Percentiles rank a stretch among this genome's conserved stretches.
Conservation (phyloP, 2,329 filamentous ascomycete species). For the Colletotrichum magnum region DNA sequence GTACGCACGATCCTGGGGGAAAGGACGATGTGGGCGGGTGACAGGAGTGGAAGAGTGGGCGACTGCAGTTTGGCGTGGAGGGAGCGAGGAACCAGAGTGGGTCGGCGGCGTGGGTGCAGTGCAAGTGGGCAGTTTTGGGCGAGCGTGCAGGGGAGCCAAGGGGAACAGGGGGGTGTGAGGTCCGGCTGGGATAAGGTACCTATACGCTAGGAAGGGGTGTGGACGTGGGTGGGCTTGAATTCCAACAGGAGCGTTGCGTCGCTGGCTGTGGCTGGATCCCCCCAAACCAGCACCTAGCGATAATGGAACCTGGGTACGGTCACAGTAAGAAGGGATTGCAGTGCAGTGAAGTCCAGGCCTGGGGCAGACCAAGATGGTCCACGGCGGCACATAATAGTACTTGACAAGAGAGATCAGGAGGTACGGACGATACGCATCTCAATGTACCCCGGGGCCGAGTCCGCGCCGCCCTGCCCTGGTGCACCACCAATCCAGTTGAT, state of each 20-base stretch:
- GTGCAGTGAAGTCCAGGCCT: background rate
- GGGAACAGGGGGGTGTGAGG: conserved; percentile 29
- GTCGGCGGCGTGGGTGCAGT: conserved; percentile 28
- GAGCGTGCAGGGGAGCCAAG: conserved; percentile 28
- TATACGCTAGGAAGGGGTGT: background rate
- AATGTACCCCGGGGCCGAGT: background rate
- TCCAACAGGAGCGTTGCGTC: conserved; percentile 21
- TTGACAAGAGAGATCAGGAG: too few species aligned
- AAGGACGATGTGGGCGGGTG: conserved; percentile 36
- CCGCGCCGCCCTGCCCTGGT: conserved; percentile 9
- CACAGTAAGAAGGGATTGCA: background rate
- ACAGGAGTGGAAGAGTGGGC: conserved; percentile 26
- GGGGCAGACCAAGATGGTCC: too few species aligned
- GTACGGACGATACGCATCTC: background rate
- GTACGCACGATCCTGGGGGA: conserved; percentile 37
- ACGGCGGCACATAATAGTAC: too few species aligned
- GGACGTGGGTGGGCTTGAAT: background rate
- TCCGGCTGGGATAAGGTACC: conserved; percentile 14
- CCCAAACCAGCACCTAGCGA: too few species aligned
- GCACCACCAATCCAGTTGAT: conserved; percentile 22
- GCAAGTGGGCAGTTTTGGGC: conserved; percentile 28
- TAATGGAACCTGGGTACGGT: background rate
- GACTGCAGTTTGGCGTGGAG: conserved; percentile 29
- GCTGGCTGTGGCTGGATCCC: conserved; percentile 26
- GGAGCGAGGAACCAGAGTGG: conserved; percentile 30